Conservation (phyloP, 2,329 filamentous ascomycete species). For the Epichloe coenophiala region DNA sequence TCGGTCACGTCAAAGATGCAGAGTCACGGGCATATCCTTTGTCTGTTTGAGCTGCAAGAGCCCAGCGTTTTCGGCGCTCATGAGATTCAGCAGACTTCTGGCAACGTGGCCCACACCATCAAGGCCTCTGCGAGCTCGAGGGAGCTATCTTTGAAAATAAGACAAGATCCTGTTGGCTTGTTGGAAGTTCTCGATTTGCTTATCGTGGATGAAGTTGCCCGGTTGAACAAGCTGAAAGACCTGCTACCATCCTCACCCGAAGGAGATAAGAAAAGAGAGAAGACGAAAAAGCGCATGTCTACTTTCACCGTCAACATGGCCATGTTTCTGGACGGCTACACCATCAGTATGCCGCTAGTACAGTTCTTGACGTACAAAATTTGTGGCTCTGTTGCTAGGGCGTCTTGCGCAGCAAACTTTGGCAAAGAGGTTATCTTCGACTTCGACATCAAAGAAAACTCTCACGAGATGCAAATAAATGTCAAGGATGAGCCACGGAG, state of each 20-base stretch:
- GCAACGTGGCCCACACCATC: constrained; percentile 21
- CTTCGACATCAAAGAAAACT: constrained; percentile 80
- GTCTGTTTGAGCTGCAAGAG: constrained; percentile 48
- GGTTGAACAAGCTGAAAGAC: constrained; percentile 45
- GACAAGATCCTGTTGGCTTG: constrained; percentile 67
- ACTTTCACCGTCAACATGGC: constrained; percentile 56
- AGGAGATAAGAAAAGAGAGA: constrained; percentile 14
- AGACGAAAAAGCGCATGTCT: constrained; percentile 31
- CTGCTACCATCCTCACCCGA: constrained; percentile 26
- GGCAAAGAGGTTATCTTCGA: constrained; percentile 67
- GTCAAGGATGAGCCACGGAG: constrained; percentile 47
- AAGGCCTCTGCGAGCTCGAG: constrained; percentile 66
- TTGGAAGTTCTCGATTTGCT: constrained; percentile 66
- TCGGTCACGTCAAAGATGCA: constrained; percentile 54
- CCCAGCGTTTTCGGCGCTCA: constrained; percentile 67
- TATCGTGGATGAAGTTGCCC: constrained; percentile 65
- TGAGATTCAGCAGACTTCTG: constrained; percentile 30
- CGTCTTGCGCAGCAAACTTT: constrained; percentile 59
- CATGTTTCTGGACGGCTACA: constrained; percentile 72
- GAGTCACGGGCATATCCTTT: constrained; percentile 53
- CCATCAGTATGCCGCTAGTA: constrained; percentile 61
- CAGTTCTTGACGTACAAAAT: constrained; percentile 73
- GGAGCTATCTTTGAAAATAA: constrained; percentile 54
- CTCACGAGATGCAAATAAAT: constrained; percentile 64
- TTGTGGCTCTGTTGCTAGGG: constrained; percentile 63